A percentile compares a stretch with the other conserved stretches of the same genome.
These are phyloP conservation scores for Colletotrichum musicola DNA, from an alignment of 2,329 filamentous ascomycete species.

Conservation along the genomic window DNA sequence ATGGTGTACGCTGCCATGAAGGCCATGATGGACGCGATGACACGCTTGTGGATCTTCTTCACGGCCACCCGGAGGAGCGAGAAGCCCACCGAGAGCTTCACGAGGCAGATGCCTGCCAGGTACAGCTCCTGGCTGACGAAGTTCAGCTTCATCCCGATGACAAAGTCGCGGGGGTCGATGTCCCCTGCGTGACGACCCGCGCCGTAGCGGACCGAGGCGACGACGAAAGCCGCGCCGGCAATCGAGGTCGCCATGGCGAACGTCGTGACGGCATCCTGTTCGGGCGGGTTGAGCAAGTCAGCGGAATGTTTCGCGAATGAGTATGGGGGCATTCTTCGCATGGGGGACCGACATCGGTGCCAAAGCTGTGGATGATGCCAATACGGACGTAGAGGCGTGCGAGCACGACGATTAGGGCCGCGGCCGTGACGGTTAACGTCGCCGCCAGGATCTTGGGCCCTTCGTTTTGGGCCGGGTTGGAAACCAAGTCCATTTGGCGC, in stretches of 20 bases:
- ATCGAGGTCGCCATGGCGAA: constrained; percentile 48
- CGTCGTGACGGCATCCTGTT: constrained; percentile 49
- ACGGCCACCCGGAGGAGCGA: constrained; percentile 57
- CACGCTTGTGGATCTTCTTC: constrained; percentile 49
- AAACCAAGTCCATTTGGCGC: constrained; percentile 36
- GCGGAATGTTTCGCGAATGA: neutral
- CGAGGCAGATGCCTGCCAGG: constrained; percentile 54
- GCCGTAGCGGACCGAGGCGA: constrained; percentile 56
- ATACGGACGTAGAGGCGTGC: constrained; percentile 61
- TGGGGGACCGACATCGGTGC: constrained; percentile 56
- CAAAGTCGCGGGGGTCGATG: constrained; percentile 50
- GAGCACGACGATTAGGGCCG: constrained; percentile 53
- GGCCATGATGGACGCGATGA: constrained; percentile 53
- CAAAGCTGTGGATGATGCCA: constrained; percentile 60
- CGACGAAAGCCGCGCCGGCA: constrained; percentile 53
- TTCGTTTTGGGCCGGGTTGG: constrained; percentile 52
- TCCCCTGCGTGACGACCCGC: constrained; percentile 60
- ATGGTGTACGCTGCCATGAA: constrained; percentile 51
- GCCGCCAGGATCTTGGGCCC: constrained; percentile 54
- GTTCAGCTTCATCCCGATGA: constrained; percentile 55
- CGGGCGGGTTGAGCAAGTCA: neutral
- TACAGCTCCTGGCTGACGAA: constrained; percentile 60
- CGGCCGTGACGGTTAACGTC: constrained; percentile 51
- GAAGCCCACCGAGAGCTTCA: constrained; percentile 57
- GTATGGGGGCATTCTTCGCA: too few species aligned